Evolutionary conservation across 192 early-diverging fungal genomes (phyloP).

Genomic region (Gaertneriomyces sp.): DNA sequence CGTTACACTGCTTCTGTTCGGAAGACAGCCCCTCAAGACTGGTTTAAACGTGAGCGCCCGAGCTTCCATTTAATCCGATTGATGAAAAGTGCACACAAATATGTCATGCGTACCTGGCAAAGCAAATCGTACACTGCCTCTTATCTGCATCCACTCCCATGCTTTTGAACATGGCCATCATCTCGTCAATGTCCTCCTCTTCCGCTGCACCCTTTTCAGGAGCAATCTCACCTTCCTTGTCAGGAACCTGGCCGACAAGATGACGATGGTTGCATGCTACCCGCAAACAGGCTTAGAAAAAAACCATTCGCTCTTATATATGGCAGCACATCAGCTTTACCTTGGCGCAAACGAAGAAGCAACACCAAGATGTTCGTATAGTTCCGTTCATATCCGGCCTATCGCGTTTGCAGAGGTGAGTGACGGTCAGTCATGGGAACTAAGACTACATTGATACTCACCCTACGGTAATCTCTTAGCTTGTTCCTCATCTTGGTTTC

Average conservation of each 20-base stretch:
- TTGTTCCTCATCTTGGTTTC: conserved; percentile 27
- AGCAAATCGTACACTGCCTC: conserved; percentile 27
- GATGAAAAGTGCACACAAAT: too few relatives aligned
- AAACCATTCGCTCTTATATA: background rate
- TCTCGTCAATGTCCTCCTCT: conserved; percentile 21
- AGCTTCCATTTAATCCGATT: background rate
- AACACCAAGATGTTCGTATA: conserved; percentile 38
- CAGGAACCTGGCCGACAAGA: conserved; percentile 14
- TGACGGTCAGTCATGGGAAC: background rate
- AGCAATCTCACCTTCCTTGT: conserved; percentile 14
- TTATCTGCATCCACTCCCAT: conserved; percentile 15
- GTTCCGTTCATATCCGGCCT: conserved; percentile 17
- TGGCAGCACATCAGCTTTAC: background rate
- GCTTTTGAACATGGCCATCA: conserved; percentile 21
- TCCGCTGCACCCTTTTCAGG: conserved; percentile 14
- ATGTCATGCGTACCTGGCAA: conserved; percentile 18
- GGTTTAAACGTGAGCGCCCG: background rate
- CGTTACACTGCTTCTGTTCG: conserved; percentile 15
- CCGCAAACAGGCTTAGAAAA: background rate
- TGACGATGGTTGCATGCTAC: conserved; percentile 23
- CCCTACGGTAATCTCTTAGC: conserved; percentile 20
- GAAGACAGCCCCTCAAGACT: conserved; percentile 1
- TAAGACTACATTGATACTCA: background rate
- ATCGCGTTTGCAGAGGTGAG: background rate
- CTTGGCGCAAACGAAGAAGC: conserved; percentile 27